Evolutionary conservation across 2,329 filamentous ascomycete species (phyloP).

Genomic region (Curvularia lunata): DNA sequence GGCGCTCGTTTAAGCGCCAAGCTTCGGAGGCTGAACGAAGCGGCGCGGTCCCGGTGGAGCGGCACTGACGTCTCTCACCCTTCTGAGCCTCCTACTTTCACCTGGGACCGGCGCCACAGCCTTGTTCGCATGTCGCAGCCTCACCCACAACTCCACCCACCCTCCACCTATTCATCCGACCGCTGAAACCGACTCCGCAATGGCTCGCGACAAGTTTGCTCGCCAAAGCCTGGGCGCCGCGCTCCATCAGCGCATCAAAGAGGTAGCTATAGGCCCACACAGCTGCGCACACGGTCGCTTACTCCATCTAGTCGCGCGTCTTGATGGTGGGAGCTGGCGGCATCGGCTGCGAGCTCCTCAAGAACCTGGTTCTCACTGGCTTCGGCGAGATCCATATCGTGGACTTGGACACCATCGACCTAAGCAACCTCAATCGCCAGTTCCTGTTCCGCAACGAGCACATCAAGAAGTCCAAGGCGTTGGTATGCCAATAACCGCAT

Average conservation of each 20-base stretch:
- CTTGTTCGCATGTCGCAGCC: constrained; percentile 28
- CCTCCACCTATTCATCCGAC: constrained; percentile 9
- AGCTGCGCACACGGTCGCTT: constrained; percentile 22
- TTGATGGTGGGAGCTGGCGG: constrained; percentile 96
- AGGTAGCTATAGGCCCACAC: constrained; percentile 56
- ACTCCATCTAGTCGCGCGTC: constrained; percentile 71
- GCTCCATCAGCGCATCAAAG: constrained; percentile 70
- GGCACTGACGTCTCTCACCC: constrained; percentile 33
- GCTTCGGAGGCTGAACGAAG: constrained; percentile 33
- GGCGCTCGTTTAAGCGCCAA: constrained; percentile 32
- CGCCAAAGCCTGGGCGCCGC: constrained; percentile 67
- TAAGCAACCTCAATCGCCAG: constrained; percentile 96
- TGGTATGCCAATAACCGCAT: constrained; percentile 61
- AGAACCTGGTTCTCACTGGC: constrained; percentile 90
- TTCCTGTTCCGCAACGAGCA: constrained; percentile 97
- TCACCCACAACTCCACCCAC: constrained; percentile 16
- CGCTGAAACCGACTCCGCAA: constrained; percentile 38
- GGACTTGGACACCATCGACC: constrained; percentile 96
- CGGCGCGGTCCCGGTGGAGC: constrained; percentile 19
- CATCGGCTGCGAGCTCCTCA: constrained; percentile 96
- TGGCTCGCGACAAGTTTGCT: constrained; percentile 57
- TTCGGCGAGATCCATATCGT: constrained; percentile 95
- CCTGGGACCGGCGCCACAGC: constrained; percentile 16
- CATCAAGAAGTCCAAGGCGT: constrained; percentile 95
- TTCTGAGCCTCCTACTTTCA: constrained; percentile 26